phyloP scores from a whole-genome alignment of 306 rosid genomes.

The Medicago truncatula region DNA sequence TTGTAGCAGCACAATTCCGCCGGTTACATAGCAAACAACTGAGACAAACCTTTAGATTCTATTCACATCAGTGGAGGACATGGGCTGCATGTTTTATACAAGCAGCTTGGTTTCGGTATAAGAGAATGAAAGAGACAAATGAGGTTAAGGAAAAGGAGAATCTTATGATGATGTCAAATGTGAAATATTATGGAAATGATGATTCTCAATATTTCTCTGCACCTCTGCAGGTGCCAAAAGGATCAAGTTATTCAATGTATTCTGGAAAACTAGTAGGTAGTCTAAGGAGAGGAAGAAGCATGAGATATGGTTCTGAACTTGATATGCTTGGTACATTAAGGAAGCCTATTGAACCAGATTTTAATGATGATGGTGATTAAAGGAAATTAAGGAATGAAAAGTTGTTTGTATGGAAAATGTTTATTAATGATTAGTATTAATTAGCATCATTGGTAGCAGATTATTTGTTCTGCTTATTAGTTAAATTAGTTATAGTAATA shows the following conservation, averaged over 20 bases:
- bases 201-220: conserved; percentile 50
- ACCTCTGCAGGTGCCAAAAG: conserved; percentile 40
- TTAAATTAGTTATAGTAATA: conserved; percentile 9
- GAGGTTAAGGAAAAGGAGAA: conserved; percentile 51
- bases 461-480: conserved; percentile 12
- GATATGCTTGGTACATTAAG: conserved; percentile 51
- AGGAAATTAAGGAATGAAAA: conserved; percentile 3
- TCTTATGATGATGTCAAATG: neutral
- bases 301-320: conserved; percentile 49
- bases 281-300: conserved; percentile 53
- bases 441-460: neutral
- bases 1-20: conserved; percentile 63
- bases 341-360: conserved; percentile 68
- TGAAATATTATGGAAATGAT: conserved; percentile 25
- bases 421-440: neutral
- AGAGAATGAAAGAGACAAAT: conserved; percentile 47
- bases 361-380: conserved; percentile 43
- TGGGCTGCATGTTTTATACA: conserved; percentile 74
- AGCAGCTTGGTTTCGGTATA: conserved; percentile 69
- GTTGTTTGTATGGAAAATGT: conserved; percentile 8
- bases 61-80: conserved; percentile 63
- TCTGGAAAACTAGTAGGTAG: conserved; percentile 42
- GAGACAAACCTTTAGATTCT: conserved; percentile 55
- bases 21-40: conserved; percentile 60
- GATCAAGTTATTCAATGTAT: conserved; percentile 32